A percentile compares a stretch with the other conserved stretches of the same genome.
Conservation (phyloP, 495 filamentous ascomycete species). For the Aspergillus panamensis region DNA sequence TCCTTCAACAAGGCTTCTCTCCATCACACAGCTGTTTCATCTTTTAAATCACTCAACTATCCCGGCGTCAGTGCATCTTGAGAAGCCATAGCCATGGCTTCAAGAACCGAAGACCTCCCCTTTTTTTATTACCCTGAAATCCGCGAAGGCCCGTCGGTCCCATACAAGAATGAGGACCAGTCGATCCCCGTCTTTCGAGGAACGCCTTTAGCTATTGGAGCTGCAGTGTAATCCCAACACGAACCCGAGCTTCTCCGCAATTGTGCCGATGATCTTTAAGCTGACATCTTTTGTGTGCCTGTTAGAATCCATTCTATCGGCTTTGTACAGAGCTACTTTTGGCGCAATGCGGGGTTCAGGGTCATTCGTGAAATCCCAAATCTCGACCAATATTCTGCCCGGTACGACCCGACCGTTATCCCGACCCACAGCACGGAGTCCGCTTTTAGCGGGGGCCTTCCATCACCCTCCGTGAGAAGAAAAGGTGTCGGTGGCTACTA, state of each 20-base stretch:
- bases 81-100: slow-evolving; percentile 19
- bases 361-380: slow-evolving; percentile 53
- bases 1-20: background rate
- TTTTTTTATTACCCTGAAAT: slow-evolving; percentile 45
- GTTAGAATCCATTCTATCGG: slow-evolving; percentile 52
- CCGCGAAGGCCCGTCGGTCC: slow-evolving; percentile 40
- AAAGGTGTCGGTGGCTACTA: slow-evolving; percentile 51
- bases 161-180: slow-evolving; percentile 48
- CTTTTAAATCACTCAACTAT: background rate
- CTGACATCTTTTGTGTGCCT: background rate
- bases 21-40: background rate
- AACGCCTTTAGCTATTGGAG: slow-evolving; percentile 46
- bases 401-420: slow-evolving; percentile 83
- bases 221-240: slow-evolving; percentile 41
- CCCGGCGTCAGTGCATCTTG: background rate
- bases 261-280: background rate
- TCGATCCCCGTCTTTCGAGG: slow-evolving; percentile 55
- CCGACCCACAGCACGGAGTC: slow-evolving; percentile 48
- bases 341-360: slow-evolving; percentile 72
- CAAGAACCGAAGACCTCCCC: slow-evolving; percentile 17
- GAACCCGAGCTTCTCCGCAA: background rate
- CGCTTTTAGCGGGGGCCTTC: slow-evolving; percentile 27
- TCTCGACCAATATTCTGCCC: slow-evolving; percentile 57
- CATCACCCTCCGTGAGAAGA: slow-evolving; percentile 27
- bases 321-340: slow-evolving; percentile 59